Evolutionary conservation across 1,139 yeast genomes (phyloP), one percentile per base, ranked within the genome.

Genomic region (Yamadazyma epiphylla): DNA sequence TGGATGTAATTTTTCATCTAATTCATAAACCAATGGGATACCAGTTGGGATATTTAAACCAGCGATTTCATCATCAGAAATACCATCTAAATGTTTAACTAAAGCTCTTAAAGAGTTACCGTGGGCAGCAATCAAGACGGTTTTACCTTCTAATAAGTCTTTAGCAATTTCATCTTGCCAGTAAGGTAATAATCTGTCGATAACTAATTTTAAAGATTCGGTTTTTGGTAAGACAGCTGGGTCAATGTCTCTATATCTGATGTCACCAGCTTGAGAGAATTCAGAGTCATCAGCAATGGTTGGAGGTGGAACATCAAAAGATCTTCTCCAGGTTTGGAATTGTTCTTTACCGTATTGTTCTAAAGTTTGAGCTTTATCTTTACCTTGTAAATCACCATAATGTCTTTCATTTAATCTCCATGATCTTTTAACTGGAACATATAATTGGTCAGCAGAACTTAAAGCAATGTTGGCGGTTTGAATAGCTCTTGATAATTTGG

Each of bases 341-440:
- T 87, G 78, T 63, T 88, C 96, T 53, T 77, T 69, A 56, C 98
- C 98, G 70, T 78, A 89, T 55, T 77, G 65, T 55, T 80, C 91
- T 59, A 87, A 77, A 47, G 96, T 85, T 54, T 77, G 88, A 48
- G 96, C 96, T 76, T 89, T 89, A 75, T 89, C 94, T 76, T 89
- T 89, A 62, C 98, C 98, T 72, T 91, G 97, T 55, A 91, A 77
- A 51, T 88, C 96, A 76, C 98, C 98, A 71, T 89, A 89, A 71
- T 89, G 97, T 75, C 97, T 91, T 74, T 89, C 98, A 70, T 89
- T 89, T 64, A 89, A 80, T 76, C 96, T 83, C 97, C 97, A 89
- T 37, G 89, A 75, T 75, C 96, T 85, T 70, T 83, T 80, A 55
- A 86, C 95, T 57, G 95, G 96, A 48, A 91, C 76, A 77, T 79